These are phyloP conservation scores for Excoecaria agallocha DNA, from an alignment of 345 rosid species.

Conservation along the genomic window DNA sequence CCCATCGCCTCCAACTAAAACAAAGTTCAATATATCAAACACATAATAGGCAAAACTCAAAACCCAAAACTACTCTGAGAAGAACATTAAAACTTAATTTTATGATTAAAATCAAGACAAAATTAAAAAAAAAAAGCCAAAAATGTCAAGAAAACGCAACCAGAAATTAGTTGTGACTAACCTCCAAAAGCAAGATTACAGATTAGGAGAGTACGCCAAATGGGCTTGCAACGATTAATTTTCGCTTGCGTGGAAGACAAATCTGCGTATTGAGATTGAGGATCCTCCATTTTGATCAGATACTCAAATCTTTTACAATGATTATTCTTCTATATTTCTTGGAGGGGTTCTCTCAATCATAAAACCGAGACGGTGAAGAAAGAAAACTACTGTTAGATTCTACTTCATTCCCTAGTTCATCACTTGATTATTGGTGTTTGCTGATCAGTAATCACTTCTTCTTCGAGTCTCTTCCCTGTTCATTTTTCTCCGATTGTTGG, in stretches of 20 bases:
- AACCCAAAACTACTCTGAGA: neutral
- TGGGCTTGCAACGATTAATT: conserved; percentile 37
- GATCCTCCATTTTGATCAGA: conserved; percentile 36
- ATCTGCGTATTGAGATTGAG: conserved; percentile 26
- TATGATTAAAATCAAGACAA: neutral
- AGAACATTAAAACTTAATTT: neutral
- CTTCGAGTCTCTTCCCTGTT: neutral
- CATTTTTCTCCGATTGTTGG: too few relatives aligned
- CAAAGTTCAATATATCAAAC: conserved; percentile 39
- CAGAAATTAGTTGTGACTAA: conserved; percentile 13
- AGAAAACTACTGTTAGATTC: too few relatives aligned
- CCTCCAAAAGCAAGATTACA: conserved; percentile 77
- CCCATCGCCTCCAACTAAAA: neutral
- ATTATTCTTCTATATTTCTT: neutral
- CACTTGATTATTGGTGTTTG: neutral
- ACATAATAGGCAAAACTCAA: conserved; percentile 23
- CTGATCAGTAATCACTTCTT: neutral
- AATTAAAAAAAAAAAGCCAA: neutral
- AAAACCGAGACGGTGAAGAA: too few relatives aligned
- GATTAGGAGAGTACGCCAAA: conserved; percentile 66
- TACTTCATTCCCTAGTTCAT: neutral
- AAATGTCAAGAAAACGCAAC: neutral
- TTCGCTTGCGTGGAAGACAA: conserved; percentile 29
- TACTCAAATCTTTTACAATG: neutral
- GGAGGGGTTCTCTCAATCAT: neutral